These are phyloP conservation scores for Eucalyptus paniculata DNA, from an alignment of 345 rosid species.

Conservation along the genomic window DNA sequence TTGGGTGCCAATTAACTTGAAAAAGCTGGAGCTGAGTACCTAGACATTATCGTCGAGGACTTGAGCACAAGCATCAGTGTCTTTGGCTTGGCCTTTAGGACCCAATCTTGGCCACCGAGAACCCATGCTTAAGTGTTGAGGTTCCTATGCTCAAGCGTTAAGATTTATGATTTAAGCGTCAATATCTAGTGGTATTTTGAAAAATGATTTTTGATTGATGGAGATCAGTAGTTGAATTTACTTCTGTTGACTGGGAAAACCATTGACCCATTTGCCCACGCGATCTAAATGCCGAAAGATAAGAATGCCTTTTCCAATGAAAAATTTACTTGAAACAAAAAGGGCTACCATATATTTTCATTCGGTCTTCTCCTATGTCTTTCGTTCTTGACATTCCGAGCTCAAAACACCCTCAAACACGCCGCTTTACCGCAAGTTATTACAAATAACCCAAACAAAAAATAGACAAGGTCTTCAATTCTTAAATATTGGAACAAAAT, in stretches of 20 bases:
- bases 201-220: not conserved
- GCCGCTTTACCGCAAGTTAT: not conserved
- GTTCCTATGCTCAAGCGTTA: not conserved
- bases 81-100: not conserved
- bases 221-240: not conserved
- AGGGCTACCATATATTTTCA: not conserved
- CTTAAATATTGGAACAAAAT: not conserved
- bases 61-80: not conserved
- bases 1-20: not conserved
- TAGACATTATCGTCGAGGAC: fast-evolving
- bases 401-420: not conserved
- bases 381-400: not conserved
- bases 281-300: not conserved
- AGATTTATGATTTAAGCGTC: fast-evolving
- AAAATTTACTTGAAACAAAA: not conserved
- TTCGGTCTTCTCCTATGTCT: not conserved
- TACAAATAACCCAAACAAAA: not conserved
- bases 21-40: not conserved
- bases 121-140: not conserved
- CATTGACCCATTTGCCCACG: not conserved
- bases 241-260: not conserved
- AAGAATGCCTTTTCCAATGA: not conserved
- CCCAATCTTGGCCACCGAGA: not conserved
- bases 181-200: not conserved
- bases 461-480: not conserved